Percentiles rank a stretch among this genome's conserved stretches.
Evolutionary conservation across 345 rosid genomes (phyloP).

Genomic region (Eucalyptus cladocalyx): DNA sequence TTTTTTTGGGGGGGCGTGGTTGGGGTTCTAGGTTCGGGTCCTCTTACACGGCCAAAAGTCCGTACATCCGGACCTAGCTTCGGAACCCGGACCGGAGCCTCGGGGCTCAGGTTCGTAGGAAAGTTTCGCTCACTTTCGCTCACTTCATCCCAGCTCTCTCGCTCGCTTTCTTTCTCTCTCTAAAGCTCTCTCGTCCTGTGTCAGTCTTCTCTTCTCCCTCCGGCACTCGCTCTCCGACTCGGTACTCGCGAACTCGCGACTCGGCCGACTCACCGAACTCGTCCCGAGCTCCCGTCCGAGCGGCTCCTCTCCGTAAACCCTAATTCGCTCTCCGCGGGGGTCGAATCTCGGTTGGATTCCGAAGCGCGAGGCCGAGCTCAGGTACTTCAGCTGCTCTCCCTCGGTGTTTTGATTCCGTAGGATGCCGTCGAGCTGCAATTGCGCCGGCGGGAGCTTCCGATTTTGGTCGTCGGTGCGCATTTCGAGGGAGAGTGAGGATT

Average conservation of each 20-base stretch:
- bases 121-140: constrained; percentile 32
- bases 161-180: background rate
- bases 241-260: background rate
- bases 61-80: background rate
- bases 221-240: background rate
- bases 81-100: constrained; percentile 9
- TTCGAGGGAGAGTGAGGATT: background rate
- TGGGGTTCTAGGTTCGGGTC: background rate
- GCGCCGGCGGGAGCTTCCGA: background rate
- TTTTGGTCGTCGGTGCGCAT: background rate
- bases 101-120: constrained; percentile 43
- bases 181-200: constrained; percentile 1
- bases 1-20: too few species aligned
- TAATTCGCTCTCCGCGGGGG: background rate
- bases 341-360: constrained; percentile 1
- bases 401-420: background rate
- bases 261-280: constrained; percentile 11
- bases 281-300: constrained; percentile 6
- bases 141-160: constrained; percentile 9
- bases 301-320: constrained; percentile 26
- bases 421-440: background rate
- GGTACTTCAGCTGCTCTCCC: background rate
- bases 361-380: background rate
- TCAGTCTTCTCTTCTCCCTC: constrained; percentile 26
- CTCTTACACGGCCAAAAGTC: background rate